Conservation (phyloP, 129 eudicot genomes). For the Solidago caesia region DNA sequence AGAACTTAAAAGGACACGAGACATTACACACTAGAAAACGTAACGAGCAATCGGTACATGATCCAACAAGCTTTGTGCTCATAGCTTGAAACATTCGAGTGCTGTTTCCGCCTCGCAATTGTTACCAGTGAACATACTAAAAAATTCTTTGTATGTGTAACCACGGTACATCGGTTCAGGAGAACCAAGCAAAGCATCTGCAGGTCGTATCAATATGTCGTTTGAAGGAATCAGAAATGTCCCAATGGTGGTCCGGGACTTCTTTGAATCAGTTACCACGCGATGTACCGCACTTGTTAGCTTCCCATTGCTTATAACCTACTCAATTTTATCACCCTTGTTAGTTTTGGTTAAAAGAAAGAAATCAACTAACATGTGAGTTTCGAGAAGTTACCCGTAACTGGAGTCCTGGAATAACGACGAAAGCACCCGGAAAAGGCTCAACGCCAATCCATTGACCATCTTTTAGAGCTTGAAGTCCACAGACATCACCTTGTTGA, state of each 20-base stretch:
- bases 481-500: conserved; percentile 52
- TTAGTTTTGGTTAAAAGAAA: not conserved
- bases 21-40: too few species aligned
- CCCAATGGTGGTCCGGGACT: conserved; percentile 55
- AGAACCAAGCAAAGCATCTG: conserved; percentile 12
- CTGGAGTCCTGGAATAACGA: conserved; percentile 47
- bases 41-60: too few species aligned
- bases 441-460: conserved; percentile 63
- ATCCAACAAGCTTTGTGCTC: too few species aligned
- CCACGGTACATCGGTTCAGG: conserved; percentile 28
- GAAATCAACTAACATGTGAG: not conserved
- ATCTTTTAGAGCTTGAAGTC: conserved; percentile 60
- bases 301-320: conserved; percentile 70
- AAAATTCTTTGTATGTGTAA: conserved; percentile 50
- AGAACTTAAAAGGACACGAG: too few species aligned
- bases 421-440: conserved; percentile 51
- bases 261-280: conserved; percentile 45
- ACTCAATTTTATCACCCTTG: not conserved
- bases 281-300: conserved; percentile 55
- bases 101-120: conserved; percentile 43
- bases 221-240: conserved; percentile 48
- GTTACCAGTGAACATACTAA: conserved; percentile 29
- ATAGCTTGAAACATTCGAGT: conserved; percentile 31
- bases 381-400: conserved; percentile 24
- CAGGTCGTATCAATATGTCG: conserved; percentile 43